These are phyloP conservation scores for Ophiostoma himal-ulmi DNA, from an alignment of 2,329 filamentous ascomycete species.

Conservation along the genomic window DNA sequence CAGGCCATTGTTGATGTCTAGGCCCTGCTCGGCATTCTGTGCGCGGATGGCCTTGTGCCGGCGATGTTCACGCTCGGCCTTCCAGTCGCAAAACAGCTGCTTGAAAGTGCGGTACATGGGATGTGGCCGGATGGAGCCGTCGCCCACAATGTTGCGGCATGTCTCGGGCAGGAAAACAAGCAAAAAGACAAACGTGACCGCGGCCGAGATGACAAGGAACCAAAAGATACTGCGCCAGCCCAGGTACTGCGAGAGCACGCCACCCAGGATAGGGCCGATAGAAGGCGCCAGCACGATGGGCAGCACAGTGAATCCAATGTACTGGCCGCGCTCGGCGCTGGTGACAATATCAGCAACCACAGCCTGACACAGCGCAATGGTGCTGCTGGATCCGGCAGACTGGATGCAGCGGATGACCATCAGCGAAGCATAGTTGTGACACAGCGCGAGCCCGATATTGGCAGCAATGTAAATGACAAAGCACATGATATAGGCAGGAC, in stretches of 20 bases:
- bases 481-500: slow-evolving; percentile 48
- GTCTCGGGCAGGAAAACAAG: slow-evolving; percentile 51
- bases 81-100: slow-evolving; percentile 21
- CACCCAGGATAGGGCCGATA: slow-evolving; percentile 53
- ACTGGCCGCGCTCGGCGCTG: slow-evolving; percentile 54
- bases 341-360: slow-evolving; percentile 60
- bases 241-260: slow-evolving; percentile 49
- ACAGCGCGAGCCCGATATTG: slow-evolving; percentile 48
- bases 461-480: slow-evolving; percentile 49
- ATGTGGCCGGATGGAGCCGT: slow-evolving; percentile 41
- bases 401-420: slow-evolving; percentile 52
- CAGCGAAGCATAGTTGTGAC: slow-evolving; percentile 45
- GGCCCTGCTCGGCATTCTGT: neutral
- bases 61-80: neutral
- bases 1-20: neutral
- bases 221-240: slow-evolving; percentile 59
- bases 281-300: slow-evolving; percentile 45
- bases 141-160: slow-evolving; percentile 44
- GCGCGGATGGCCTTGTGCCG: slow-evolving; percentile 12
- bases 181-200: slow-evolving; percentile 39
- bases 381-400: slow-evolving; percentile 53
- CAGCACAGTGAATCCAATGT: slow-evolving; percentile 48
- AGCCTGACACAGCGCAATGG: slow-evolving; percentile 50
- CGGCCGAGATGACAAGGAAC: slow-evolving; percentile 49
- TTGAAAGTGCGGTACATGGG: slow-evolving; percentile 23